Evolutionary conservation across 148 eudicot genomes (phyloP).

Genomic region (Persicaria maculosa): DNA sequence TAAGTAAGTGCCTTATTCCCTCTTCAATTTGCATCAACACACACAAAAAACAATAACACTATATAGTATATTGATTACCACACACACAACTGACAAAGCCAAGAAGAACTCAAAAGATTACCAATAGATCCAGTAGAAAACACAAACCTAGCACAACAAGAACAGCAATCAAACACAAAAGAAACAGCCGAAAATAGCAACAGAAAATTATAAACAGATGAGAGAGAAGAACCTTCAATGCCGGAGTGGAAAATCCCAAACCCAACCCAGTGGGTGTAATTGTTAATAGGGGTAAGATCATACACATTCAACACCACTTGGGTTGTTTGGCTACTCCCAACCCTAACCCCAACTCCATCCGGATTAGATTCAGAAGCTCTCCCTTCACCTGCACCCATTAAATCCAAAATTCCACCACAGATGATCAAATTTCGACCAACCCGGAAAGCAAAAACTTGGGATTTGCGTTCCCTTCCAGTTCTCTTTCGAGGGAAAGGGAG

Average conservation of each 20-base stretch:
- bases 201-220: neutral
- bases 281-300: conserved; percentile 66
- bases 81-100: neutral
- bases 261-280: conserved; percentile 69
- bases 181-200: neutral
- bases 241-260: conserved; percentile 85
- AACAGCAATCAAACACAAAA: neutral
- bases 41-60: neutral
- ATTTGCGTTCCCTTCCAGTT: neutral
- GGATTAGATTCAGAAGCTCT: conserved; percentile 6
- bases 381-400: conserved; percentile 9
- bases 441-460: neutral
- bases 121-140: conserved; percentile 4
- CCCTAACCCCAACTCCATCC: neutral
- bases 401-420: neutral
- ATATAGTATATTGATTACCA: neutral
- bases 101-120: neutral
- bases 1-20: neutral
- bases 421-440: neutral
- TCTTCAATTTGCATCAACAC: neutral
- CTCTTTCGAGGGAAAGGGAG: neutral
- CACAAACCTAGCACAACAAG: neutral
- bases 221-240: conserved; percentile 52
- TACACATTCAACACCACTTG: conserved; percentile 62
- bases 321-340: conserved; percentile 28